Evolutionary conservation across 495 filamentous ascomycete genomes (phyloP).

Genomic region (Aspergillus taichungensis): DNA sequence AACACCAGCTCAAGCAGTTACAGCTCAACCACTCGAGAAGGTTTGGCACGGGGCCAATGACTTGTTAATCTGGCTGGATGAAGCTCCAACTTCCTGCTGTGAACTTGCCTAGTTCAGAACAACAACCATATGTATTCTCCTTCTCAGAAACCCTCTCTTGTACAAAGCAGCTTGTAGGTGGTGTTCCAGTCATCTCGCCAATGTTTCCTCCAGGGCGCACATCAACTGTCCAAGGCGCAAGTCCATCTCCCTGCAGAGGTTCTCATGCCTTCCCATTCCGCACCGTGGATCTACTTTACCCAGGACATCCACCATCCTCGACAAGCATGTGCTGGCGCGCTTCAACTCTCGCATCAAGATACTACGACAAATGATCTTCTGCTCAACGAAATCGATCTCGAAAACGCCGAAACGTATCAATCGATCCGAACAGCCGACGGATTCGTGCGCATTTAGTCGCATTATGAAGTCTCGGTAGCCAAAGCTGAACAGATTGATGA

Average conservation of each 20-base stretch:
- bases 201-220: background rate
- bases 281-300: background rate
- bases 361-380: slow-evolving; percentile 5
- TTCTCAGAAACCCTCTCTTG: no score
- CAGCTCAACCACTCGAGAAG: no score
- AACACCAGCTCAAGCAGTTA: no score
- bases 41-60: no score
- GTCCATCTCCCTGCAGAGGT: slow-evolving; percentile 10
- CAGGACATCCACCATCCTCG: slow-evolving; percentile 4
- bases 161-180: no score
- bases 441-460: slow-evolving; percentile 3
- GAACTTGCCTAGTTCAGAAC: no score
- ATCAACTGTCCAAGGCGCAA: slow-evolving; percentile 5
- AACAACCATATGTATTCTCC: no score
- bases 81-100: no score
- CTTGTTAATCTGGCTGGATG: no score
- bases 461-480: slow-evolving; percentile 5
- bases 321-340: slow-evolving; percentile 6
- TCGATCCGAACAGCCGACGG: background rate
- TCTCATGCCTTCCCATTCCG: slow-evolving; percentile 3
- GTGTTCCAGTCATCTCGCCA: no score
- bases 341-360: slow-evolving; percentile 7
- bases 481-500: slow-evolving; percentile 5
- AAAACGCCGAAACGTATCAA: slow-evolving; percentile 9
- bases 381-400: slow-evolving; percentile 10